phyloP scores from a whole-genome alignment of 2,329 filamentous ascomycete species.

The Curvularia lunata region DNA sequence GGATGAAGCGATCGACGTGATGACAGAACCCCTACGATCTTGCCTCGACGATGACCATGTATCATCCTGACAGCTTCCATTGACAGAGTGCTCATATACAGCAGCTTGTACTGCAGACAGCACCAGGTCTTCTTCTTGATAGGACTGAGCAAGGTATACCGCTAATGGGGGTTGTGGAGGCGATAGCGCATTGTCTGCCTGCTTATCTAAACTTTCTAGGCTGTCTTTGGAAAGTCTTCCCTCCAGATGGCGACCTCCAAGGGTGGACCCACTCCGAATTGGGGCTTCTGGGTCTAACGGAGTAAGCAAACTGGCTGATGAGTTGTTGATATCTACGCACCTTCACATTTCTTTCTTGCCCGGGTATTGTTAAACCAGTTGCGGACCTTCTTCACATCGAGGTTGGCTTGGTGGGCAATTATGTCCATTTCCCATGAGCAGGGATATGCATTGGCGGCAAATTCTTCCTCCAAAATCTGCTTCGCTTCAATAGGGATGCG shows the following conservation, averaged over 20 bases:
- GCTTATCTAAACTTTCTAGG: conserved; percentile 37
- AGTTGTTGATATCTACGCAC: conserved; percentile 17
- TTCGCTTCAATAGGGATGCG: conserved; percentile 42
- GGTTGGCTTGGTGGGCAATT: conserved; percentile 45
- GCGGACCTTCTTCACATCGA: conserved; percentile 46
- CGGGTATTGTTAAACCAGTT: conserved; percentile 49
- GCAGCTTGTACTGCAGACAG: conserved; percentile 41
- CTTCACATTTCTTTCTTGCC: conserved; percentile 40
- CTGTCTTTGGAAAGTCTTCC: conserved; percentile 41
- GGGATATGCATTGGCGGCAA: conserved; percentile 45
- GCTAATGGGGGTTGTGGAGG: conserved; percentile 44
- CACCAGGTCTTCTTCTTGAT: conserved; percentile 41
- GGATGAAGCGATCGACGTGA: conserved; percentile 42
- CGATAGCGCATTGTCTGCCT: conserved; percentile 25
- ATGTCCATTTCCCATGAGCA: conserved; percentile 47
- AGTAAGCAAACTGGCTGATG: conserved; percentile 7
- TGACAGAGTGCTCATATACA: conserved; percentile 32
- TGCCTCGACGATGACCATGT: conserved; percentile 33
- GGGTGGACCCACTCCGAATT: conserved; percentile 8
- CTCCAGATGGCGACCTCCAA: conserved; percentile 19
- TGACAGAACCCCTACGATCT: conserved; percentile 35
- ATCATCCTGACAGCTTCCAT: conserved; percentile 30
- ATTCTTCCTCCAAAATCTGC: conserved; percentile 46
- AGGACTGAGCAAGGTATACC: conserved; percentile 45
- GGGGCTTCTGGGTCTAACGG: conserved; percentile 15